These are phyloP conservation scores for Hydrangea macrophylla DNA, from an alignment of 148 eudicot genomes.

Conservation along the genomic window DNA sequence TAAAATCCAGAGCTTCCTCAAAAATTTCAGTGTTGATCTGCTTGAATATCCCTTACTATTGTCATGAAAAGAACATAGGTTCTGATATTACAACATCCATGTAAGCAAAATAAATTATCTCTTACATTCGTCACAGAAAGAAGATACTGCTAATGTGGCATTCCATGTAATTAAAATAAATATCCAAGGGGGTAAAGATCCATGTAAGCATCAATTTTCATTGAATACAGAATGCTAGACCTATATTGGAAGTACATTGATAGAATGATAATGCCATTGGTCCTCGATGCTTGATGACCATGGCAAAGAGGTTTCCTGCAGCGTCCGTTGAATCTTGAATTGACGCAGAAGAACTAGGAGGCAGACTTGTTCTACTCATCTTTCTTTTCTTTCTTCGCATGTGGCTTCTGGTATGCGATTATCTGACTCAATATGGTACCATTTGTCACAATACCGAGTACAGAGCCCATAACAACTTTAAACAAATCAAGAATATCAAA, in stretches of 20 bases:
- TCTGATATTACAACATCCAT: not conserved
- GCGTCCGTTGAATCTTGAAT: not conserved
- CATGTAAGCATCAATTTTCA: not conserved
- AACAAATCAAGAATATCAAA: conserved; percentile 34
- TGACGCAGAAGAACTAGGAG: not conserved
- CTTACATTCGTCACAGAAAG: too few species aligned
- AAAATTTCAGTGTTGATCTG: not conserved
- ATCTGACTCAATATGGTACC: conserved; percentile 82
- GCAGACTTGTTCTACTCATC: conserved; percentile 38
- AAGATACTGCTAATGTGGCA: not conserved
- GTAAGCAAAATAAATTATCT: not conserved
- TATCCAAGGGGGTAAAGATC: not conserved
- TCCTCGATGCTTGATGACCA: not conserved
- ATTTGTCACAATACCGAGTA: conserved; percentile 59
- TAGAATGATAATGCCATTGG: not conserved
- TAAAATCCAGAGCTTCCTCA: not conserved
- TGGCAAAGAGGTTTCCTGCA: not conserved
- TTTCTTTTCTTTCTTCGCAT: conserved; percentile 68
- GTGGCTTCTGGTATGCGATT: conserved; percentile 63
- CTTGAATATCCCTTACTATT: not conserved
- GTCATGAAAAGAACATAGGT: not conserved
- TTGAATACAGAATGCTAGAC: not conserved
- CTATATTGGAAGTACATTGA: not conserved
- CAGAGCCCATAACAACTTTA: conserved; percentile 76
- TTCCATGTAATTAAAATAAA: too few species aligned